Conservation (phyloP, 78 protist species). For the Parvularia atlantis region DNA sequence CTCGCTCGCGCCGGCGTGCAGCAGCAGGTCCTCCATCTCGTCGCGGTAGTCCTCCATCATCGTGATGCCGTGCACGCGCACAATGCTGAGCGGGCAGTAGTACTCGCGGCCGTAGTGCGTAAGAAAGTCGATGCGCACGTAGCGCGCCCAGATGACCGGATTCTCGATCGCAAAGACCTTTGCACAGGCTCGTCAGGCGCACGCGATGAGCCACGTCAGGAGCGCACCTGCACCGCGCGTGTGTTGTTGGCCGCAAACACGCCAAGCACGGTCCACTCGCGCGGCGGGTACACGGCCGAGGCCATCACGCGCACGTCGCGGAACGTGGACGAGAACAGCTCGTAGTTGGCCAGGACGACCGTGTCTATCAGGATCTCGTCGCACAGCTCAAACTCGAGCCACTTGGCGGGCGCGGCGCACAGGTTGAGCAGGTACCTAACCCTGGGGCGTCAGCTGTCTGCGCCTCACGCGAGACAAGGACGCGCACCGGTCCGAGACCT, state of each 20-base stretch:
- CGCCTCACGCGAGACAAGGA: too few species aligned
- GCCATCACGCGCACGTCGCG: constrained; percentile 34
- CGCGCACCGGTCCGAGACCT: too few species aligned
- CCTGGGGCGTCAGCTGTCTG: too few species aligned
- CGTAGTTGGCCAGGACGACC: constrained; percentile 51
- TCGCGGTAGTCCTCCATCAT: constrained; percentile 51
- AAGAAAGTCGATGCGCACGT: constrained; percentile 22
- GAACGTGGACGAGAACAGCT: constrained; percentile 49
- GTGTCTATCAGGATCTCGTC: constrained; percentile 48
- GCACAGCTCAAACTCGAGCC: constrained; percentile 52
- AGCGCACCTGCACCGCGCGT: constrained; percentile 44
- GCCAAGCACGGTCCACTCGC: constrained; percentile 27
- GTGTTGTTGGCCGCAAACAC: constrained; percentile 38
- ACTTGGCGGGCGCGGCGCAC: constrained; percentile 27
- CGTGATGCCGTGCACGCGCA: constrained; percentile 45
- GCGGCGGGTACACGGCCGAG: constrained; percentile 22
- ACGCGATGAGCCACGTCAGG: too few species aligned
- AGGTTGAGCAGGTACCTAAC: constrained; percentile 43
- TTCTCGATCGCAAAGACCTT: too few species aligned
- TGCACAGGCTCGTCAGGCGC: too few species aligned
- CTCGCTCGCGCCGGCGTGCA: too few species aligned
- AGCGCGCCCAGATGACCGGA: too few species aligned
- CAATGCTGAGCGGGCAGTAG: constrained; percentile 42
- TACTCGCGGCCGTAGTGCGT: constrained; percentile 41
- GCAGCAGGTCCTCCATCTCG: too few species aligned